Evolutionary conservation across 768 basidiomycete species (phyloP), one percentile per base, ranked within the genome.

Genomic region (Pleurotus sapidus): DNA sequence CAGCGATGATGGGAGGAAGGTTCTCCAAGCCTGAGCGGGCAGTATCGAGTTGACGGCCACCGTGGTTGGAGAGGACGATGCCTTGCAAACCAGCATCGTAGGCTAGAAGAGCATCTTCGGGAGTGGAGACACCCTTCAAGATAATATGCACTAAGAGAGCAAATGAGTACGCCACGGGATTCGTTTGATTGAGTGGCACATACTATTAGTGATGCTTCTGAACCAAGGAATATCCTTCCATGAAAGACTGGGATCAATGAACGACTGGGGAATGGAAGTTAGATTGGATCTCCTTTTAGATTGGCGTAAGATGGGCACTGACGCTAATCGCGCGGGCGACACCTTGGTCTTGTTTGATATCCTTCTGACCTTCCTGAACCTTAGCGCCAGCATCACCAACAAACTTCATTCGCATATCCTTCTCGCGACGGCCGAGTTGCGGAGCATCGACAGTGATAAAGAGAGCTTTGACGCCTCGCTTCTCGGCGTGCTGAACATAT

Each of bases 381-480:
- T 71, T 76, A 7, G 83, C 80, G 57, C 82, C 83, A 6, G 80
- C 84, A 30, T 87, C 89, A 2, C 89, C 93, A 40, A 90, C 91
- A 60, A 98, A 98, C 68, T 94, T 96, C 86, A 90, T 90, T 24
- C 96, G 81, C 95, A 98, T 98, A 66, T 98, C 96, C 84, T 95
- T 95, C 70, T 96, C 95, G 57, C 95, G 83, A 11, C 95, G 84
- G 46, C 96, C 96, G 11, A 98, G 86, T 63, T 97, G 95, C 4
- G 96, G 96, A 0, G 96, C 96, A 72, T 98, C 96, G 25, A 98
- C 96, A 0, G 96, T 98, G 68, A 98, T 97, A 72, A 98, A 98
- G 9, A 98, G 76, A 3, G 81, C 96, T 69, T 93, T 95, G 65
- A 99, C 83, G 2, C 96, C 96, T 25, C 94, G 84, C 61, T 80